Base-by-base conservation (phyloP, 1,284 basidiomycete genomes). In the Cutaneotrichosporon dermatis region DNA sequence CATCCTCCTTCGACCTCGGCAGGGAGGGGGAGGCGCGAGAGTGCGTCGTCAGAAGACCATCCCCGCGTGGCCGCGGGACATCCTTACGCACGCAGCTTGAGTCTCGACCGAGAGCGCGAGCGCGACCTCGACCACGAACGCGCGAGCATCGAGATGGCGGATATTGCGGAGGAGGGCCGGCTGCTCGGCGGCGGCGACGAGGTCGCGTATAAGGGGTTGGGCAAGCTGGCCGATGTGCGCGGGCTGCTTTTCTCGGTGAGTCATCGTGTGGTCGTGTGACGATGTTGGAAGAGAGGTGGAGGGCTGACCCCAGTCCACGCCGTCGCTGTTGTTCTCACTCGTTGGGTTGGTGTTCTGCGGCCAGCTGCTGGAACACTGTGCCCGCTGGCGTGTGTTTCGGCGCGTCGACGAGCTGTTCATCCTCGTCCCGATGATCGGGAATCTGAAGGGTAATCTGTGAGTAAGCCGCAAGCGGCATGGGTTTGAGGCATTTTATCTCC, bases 391-490 rank as follows among this genome's bases (percentile, higher is more conserved):
- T 59, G 92, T 93, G 45, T 95, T 99, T 83, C 82, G 83, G 54
- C 84, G 88, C 56, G 85, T 95, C 52, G 89, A 97, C 81, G 94
- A 99, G 76, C 86, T 98, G 59, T 94, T 98, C 70, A 94, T 98
- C 81, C 89, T 98, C 59, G 88, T 97, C 7, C 94, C 95, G 10
- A 93, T 96, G 67, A 82, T 98, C 25, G 76, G 95, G 67, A 99
- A 98, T 70, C 85, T 99, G 63, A 97, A 97, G 74, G 95, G 95
- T 13, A 97, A 97, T 69, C 84, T 98, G 49, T 93, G 95, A 78
- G 94, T 95, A 25, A 25, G 25, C 25, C 25, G 25, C 25, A 25
- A 25, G 25, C 25, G 25, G 25, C 25, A 25, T 25, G 25, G 25
- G 25, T 25, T 25, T 25, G 25, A 25, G 25, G 25, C 25, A 25